Conservation (phyloP, 148 eudicot genomes). For the Vaccinium macrocarpon region DNA sequence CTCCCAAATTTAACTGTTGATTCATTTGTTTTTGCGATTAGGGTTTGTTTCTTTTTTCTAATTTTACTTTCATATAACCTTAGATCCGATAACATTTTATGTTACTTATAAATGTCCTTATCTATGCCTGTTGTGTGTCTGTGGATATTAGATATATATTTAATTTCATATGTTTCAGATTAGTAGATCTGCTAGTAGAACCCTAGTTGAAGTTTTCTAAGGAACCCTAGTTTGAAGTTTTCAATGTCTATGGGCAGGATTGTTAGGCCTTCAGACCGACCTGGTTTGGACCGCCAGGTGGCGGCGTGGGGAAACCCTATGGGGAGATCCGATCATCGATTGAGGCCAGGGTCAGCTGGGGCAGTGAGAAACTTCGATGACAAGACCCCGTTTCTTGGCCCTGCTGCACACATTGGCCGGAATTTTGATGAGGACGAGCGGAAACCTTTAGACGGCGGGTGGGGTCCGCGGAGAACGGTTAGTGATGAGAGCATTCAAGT, state of each 20-base stretch:
- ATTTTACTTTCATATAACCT: neutral
- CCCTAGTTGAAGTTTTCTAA: neutral
- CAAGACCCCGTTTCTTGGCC: conserved; percentile 57
- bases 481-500: conserved; percentile 56
- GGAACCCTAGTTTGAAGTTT: conserved; percentile 13
- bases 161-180: conserved; percentile 13
- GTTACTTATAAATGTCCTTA: neutral
- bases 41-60: neutral
- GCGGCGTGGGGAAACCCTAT: conserved; percentile 62
- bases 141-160: conserved; percentile 2
- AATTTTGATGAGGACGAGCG: conserved; percentile 95
- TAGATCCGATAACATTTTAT: conserved; percentile 22
- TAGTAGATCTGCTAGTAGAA: conserved; percentile 18
- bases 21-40: neutral
- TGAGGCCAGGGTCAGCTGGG: conserved; percentile 80
- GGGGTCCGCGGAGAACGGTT: conserved; percentile 60
- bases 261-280: conserved; percentile 64
- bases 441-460: conserved; percentile 75
- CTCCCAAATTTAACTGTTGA: neutral
- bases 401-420: conserved; percentile 58
- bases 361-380: conserved; percentile 60
- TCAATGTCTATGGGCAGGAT: conserved; percentile 33
- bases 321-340: conserved; percentile 64
- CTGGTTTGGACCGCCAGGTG: conserved; percentile 50
- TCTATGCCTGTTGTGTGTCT: neutral